Percentiles rank a stretch among this genome's conserved stretches.
Evolutionary conservation across 1,139 yeast species (phyloP).

Genomic region (Debaryomyces psychrophilus): DNA sequence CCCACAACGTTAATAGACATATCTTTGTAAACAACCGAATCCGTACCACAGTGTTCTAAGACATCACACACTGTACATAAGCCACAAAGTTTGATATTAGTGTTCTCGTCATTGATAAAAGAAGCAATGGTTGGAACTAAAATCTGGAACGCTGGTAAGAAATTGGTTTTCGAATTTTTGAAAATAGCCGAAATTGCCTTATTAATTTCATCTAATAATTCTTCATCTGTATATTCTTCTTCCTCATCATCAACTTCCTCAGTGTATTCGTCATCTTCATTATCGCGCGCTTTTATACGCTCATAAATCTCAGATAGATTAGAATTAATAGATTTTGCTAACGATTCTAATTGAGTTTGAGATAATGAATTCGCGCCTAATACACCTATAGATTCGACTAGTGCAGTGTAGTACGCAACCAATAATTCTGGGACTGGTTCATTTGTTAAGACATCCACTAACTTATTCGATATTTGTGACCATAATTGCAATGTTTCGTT

Average conservation of each 20-base stretch:
- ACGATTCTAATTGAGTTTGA: constrained; percentile 56
- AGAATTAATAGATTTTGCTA: constrained; percentile 62
- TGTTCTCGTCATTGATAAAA: constrained; percentile 65
- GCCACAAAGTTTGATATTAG: constrained; percentile 74
- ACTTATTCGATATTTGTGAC: constrained; percentile 69
- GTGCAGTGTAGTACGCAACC: constrained; percentile 73
- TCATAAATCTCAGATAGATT: constrained; percentile 70
- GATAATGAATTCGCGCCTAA: constrained; percentile 67
- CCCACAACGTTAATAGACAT: constrained; percentile 64
- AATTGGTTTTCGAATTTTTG: constrained; percentile 60
- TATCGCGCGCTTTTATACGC: constrained; percentile 72
- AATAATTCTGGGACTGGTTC: constrained; percentile 88
- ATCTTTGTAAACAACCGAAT: constrained; percentile 65
- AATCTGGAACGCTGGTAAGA: constrained; percentile 66
- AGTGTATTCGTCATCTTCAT: constrained; percentile 68
- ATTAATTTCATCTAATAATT: constrained; percentile 80
- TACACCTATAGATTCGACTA: constrained; percentile 67
- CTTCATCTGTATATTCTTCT: constrained; percentile 89
- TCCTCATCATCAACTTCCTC: constrained; percentile 80
- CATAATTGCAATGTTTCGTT: constrained; percentile 68
- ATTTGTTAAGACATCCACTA: constrained; percentile 66
- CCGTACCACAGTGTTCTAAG: constrained; percentile 75
- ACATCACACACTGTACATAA: constrained; percentile 79
- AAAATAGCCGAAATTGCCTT: constrained; percentile 76
- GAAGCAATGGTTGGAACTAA: constrained; percentile 58